Percentiles rank a stretch among this genome's conserved stretches.
Evolutionary conservation across 345 rosid genomes (phyloP).

Genomic region (Brassica nigra): DNA sequence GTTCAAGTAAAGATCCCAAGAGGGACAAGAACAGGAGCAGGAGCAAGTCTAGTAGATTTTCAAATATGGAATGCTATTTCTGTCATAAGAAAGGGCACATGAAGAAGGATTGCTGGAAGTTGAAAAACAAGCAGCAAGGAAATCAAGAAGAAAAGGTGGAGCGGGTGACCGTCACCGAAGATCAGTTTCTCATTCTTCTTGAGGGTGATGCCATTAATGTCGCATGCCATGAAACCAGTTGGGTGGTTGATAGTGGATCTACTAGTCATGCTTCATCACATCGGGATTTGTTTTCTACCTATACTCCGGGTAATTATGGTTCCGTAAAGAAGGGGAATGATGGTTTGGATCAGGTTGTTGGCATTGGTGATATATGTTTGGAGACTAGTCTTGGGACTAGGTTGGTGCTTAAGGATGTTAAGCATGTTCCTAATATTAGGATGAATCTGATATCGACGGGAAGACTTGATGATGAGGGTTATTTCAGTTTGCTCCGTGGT

Average conservation of each 20-base stretch:
- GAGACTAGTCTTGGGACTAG: constrained; percentile 12
- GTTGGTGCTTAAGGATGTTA: neutral
- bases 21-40: neutral
- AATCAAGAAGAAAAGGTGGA: too few relatives aligned
- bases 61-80: neutral
- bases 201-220: neutral
- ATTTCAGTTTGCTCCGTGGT: neutral
- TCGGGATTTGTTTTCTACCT: too few relatives aligned
- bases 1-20: neutral
- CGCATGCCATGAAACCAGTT: neutral
- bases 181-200: neutral
- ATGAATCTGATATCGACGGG: neutral
- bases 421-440: neutral
- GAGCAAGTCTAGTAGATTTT: neutral
- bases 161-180: neutral
- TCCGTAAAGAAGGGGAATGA: neutral
- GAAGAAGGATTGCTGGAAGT: too few relatives aligned
- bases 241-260: neutral
- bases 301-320: too few relatives aligned
- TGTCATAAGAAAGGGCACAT: too few relatives aligned
- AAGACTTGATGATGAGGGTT: neutral
- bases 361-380: constrained; percentile 13
- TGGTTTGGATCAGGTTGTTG: neutral
- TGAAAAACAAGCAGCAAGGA: too few relatives aligned
- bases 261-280: neutral